Evolutionary conservation across 179 eudicot species (phyloP).

Genomic region (Carnegiea gigantea): DNA sequence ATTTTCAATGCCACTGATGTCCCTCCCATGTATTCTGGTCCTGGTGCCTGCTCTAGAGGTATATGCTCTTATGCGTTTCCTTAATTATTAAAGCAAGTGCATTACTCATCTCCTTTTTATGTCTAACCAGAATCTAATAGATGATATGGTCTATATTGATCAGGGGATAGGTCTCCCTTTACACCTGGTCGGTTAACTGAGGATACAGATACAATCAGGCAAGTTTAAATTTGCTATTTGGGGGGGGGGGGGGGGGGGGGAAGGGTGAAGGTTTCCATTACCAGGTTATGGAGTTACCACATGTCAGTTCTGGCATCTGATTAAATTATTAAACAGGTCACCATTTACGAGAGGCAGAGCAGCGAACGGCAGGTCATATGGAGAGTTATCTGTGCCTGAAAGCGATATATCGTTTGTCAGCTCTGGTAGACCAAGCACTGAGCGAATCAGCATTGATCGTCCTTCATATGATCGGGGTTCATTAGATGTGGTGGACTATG

Average conservation of each 20-base stretch:
- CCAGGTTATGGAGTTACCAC: no score
- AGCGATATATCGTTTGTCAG: constrained; percentile 81
- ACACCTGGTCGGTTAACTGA: not conserved
- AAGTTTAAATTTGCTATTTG: constrained; percentile 4
- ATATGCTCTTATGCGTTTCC: not conserved
- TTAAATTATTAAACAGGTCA: constrained; percentile 47
- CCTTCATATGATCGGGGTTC: constrained; percentile 23
- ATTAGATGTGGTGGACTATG: constrained; percentile 35
- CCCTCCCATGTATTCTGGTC: not conserved
- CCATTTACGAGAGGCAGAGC: constrained; percentile 70
- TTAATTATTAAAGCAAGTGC: not conserved
- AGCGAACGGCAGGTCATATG: constrained; percentile 60
- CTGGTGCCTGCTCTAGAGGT: constrained; percentile 23
- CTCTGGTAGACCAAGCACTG: constrained; percentile 64
- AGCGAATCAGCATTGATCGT: constrained; percentile 34
- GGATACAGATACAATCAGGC: constrained; percentile 28
- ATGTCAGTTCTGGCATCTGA: not conserved
- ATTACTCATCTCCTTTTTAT: not conserved
- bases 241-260: no score
- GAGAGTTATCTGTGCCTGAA: constrained; percentile 56
- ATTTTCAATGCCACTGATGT: not conserved
- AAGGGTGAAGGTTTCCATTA: no score
- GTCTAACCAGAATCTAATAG: not conserved
- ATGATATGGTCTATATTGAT: constrained; percentile 3
- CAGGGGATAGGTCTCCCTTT: constrained; percentile 28